phyloP scores from a whole-genome alignment of 2,329 filamentous ascomycete genomes.

The Aspergillus fijiensis region DNA sequence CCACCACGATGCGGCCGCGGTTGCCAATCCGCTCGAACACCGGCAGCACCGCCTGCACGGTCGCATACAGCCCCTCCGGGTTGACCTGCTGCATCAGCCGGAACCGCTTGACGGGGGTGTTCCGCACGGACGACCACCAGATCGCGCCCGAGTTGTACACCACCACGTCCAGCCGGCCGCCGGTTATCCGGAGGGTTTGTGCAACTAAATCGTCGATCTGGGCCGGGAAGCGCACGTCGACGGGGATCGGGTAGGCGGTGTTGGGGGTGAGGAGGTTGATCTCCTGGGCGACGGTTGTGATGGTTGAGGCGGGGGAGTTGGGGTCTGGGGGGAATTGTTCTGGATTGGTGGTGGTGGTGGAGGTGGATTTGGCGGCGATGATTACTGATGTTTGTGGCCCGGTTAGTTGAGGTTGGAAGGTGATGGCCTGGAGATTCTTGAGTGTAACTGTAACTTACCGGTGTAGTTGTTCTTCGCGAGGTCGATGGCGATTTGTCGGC shows the following conservation, averaged over 20 bases:
- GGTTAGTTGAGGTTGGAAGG: slow-evolving; percentile 12
- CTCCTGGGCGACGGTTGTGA: slow-evolving; percentile 75
- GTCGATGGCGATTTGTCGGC: slow-evolving; percentile 75
- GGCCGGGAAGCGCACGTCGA: slow-evolving; percentile 66
- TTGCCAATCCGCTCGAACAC: slow-evolving; percentile 57
- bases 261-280: slow-evolving; percentile 64
- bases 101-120: slow-evolving; percentile 74
- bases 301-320: slow-evolving; percentile 72
- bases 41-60: slow-evolving; percentile 67
- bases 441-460: slow-evolving; percentile 48
- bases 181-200: slow-evolving; percentile 59
- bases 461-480: slow-evolving; percentile 69
- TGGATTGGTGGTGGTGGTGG: slow-evolving; percentile 58
- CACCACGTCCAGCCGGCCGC: slow-evolving; percentile 67
- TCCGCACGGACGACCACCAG: slow-evolving; percentile 74
- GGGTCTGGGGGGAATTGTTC: slow-evolving; percentile 70
- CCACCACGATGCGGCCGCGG: slow-evolving; percentile 69
- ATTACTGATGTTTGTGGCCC: slow-evolving; percentile 55
- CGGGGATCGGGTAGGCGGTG: slow-evolving; percentile 63
- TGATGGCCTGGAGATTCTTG: background rate
- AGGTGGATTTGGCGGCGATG: slow-evolving; percentile 70
- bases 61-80: slow-evolving; percentile 71
- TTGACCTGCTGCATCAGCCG: slow-evolving; percentile 75
- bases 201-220: slow-evolving; percentile 62
- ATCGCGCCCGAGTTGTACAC: slow-evolving; percentile 85